Evolutionary conservation across 2,329 filamentous ascomycete species (phyloP).

Genomic region (Nemania serpens): DNA sequence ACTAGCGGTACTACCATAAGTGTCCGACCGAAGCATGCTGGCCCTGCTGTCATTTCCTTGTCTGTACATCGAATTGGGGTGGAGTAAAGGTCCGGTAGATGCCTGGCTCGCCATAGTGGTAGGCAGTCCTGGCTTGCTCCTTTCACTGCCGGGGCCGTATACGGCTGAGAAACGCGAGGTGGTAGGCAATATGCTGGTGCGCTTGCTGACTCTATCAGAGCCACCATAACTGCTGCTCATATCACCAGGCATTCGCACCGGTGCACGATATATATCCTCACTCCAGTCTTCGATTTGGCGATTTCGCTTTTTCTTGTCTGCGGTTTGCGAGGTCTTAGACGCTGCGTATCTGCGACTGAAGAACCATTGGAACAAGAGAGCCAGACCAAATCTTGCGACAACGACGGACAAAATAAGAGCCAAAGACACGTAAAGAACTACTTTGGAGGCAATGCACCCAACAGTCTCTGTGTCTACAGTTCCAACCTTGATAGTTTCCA

Average conservation of each 20-base stretch:
- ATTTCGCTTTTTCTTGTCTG: slow-evolving; percentile 81
- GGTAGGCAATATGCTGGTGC: slow-evolving; percentile 83
- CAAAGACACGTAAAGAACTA: slow-evolving; percentile 92
- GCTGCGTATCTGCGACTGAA: slow-evolving; percentile 84
- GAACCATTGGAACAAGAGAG: slow-evolving; percentile 95
- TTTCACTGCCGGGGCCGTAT: slow-evolving; percentile 70
- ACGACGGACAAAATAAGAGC: slow-evolving; percentile 93
- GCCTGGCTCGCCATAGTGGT: slow-evolving; percentile 96
- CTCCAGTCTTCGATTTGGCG: slow-evolving; percentile 98
- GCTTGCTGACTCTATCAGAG: slow-evolving; percentile 76
- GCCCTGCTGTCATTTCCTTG: slow-evolving; percentile 65
- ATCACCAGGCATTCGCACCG: slow-evolving; percentile 78
- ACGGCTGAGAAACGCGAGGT: slow-evolving; percentile 94
- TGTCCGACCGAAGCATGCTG: slow-evolving; percentile 68
- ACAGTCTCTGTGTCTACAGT: slow-evolving; percentile 95
- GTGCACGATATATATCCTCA: slow-evolving; percentile 94
- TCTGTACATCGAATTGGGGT: slow-evolving; percentile 73
- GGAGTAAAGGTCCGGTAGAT: slow-evolving; percentile 72
- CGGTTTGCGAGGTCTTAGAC: slow-evolving; percentile 79
- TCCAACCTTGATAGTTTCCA: slow-evolving; percentile 94
- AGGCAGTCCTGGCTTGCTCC: slow-evolving; percentile 59
- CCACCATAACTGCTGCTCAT: slow-evolving; percentile 66
- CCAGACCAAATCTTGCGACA: slow-evolving; percentile 81
- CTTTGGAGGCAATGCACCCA: slow-evolving; percentile 95
- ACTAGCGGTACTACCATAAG: slow-evolving; percentile 58